Evolutionary conservation across 495 filamentous ascomycete genomes (phyloP).

Genomic region (Xylaria curta): DNA sequence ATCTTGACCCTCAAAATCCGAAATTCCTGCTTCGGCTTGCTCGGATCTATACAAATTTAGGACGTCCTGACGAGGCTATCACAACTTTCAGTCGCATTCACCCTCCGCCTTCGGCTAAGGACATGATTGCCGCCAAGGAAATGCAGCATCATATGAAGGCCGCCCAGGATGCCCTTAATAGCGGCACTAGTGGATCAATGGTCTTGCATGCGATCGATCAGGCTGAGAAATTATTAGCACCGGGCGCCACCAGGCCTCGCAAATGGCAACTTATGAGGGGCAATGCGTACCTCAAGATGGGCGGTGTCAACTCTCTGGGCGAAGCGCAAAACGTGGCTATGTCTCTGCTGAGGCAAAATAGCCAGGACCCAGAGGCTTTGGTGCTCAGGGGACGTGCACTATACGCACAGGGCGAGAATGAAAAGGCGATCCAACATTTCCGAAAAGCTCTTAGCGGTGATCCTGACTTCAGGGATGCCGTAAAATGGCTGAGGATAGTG

Average conservation of each 20-base stretch:
- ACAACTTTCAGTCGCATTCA: constrained; percentile 74
- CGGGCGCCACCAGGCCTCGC: constrained; percentile 75
- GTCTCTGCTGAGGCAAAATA: constrained; percentile 81
- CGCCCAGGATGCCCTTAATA: constrained; percentile 75
- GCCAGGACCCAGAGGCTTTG: constrained; percentile 89
- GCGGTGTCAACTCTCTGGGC: constrained; percentile 82
- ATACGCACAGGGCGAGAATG: constrained; percentile 91
- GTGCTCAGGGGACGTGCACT: constrained; percentile 86
- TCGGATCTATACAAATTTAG: constrained; percentile 84
- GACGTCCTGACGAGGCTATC: constrained; percentile 83
- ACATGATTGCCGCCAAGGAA: constrained; percentile 75
- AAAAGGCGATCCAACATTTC: constrained; percentile 93
- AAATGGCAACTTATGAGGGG: constrained; percentile 94
- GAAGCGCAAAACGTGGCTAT: constrained; percentile 94
- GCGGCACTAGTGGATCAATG: constrained; percentile 84
- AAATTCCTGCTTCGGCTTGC: constrained; percentile 90
- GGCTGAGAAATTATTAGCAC: constrained; percentile 79
- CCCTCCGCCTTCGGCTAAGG: constrained; percentile 80
- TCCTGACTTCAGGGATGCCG: constrained; percentile 85
- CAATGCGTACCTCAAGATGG: constrained; percentile 95
- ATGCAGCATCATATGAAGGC: constrained; percentile 85
- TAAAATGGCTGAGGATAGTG: constrained; percentile 82
- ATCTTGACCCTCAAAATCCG: constrained; percentile 78
- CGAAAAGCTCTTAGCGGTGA: constrained; percentile 88
- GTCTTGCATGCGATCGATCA: constrained; percentile 88